These are phyloP conservation scores for Malassezia psittaci DNA, from an alignment of 1,284 basidiomycete species.

Conservation along the genomic window DNA sequence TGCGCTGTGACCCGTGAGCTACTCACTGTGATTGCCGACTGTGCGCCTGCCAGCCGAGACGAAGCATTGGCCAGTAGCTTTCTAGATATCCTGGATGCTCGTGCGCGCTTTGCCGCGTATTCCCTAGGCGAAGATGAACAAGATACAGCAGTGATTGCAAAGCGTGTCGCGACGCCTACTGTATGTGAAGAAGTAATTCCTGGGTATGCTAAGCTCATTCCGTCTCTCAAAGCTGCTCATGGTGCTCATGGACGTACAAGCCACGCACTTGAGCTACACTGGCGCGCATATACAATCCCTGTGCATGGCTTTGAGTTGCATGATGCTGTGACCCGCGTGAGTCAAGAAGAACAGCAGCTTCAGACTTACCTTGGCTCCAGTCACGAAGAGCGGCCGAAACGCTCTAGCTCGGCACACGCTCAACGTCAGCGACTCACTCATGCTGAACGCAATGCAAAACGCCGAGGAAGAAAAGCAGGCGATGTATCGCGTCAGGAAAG, in stretches of 20 bases:
- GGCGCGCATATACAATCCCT: constrained; percentile 74
- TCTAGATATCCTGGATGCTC: constrained; percentile 75
- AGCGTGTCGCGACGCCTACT: constrained; percentile 54
- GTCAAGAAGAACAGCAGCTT: constrained; percentile 58
- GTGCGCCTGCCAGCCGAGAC: constrained; percentile 67
- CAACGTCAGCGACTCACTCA: constrained; percentile 33
- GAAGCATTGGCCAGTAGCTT: constrained; percentile 79
- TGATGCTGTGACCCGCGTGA: constrained; percentile 70
- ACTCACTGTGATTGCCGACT: constrained; percentile 61
- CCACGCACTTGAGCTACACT: constrained; percentile 58
- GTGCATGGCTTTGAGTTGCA: constrained; percentile 84
- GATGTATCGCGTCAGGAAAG: constrained; percentile 9
- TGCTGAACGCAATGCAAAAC: constrained; percentile 39
- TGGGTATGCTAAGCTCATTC: constrained; percentile 57
- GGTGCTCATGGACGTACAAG: constrained; percentile 32
- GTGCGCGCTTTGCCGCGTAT: constrained; percentile 85
- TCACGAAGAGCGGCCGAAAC: background rate
- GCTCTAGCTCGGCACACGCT: background rate
- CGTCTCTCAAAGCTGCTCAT: constrained; percentile 52
- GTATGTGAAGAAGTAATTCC: constrained; percentile 59
- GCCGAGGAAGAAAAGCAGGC: background rate
- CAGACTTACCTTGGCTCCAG: constrained; percentile 6
- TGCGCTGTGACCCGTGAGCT: constrained; percentile 68
- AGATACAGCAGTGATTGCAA: constrained; percentile 71
- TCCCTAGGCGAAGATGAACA: constrained; percentile 59